These are phyloP conservation scores for Fonsecaea erecta DNA, from an alignment of 2,329 filamentous ascomycete species.

Conservation along the genomic window DNA sequence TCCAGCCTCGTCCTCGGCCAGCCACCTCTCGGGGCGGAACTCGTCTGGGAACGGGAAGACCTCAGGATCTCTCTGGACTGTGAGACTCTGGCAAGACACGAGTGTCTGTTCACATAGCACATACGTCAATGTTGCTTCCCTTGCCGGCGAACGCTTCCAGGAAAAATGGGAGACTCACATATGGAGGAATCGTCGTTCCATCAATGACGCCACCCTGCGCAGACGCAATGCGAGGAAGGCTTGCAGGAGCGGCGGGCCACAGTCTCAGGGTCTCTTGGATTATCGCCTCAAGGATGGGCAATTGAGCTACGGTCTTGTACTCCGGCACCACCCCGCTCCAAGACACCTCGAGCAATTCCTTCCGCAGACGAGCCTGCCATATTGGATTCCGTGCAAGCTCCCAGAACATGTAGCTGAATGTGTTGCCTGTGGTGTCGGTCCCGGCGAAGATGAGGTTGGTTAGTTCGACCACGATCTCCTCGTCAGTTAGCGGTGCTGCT, in stretches of 20 bases:
- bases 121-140: background rate
- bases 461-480: constrained; percentile 1
- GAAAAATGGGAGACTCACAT: background rate
- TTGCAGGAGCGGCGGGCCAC: background rate
- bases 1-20: background rate
- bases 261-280: background rate
- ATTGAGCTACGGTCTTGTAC: background rate
- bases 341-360: constrained; percentile 30
- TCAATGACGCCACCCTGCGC: background rate
- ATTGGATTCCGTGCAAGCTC: constrained; percentile 41
- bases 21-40: background rate
- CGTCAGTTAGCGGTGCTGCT: background rate
- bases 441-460: constrained; percentile 5
- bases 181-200: background rate
- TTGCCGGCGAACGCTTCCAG: background rate
- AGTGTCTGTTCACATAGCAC: background rate
- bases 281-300: background rate
- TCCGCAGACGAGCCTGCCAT: constrained; percentile 40
- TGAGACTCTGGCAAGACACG: background rate
- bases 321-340: background rate
- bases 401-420: constrained; percentile 44
- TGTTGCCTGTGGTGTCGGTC: constrained; percentile 15
- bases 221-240: background rate
- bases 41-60: background rate
- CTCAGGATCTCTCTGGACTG: background rate